phyloP scores from a whole-genome alignment of 768 basidiomycete species.

The Nidularia sp. region DNA sequence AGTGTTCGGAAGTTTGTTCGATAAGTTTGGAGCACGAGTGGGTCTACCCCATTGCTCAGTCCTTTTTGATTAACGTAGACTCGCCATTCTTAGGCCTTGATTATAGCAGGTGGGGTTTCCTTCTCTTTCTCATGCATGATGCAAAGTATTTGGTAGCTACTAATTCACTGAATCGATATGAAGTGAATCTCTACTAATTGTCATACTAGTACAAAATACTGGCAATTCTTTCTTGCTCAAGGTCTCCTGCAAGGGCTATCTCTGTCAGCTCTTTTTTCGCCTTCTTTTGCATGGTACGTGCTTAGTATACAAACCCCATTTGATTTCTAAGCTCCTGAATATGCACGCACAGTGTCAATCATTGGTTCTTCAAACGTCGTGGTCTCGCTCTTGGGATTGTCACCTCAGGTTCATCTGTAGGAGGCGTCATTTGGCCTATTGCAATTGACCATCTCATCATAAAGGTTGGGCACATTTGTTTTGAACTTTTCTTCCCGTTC shows the following conservation, averaged over 20 bases:
- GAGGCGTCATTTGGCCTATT: slow-evolving; percentile 13
- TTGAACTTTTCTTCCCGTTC: not conserved
- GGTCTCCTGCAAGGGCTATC: slow-evolving; percentile 46
- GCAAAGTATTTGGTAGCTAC: not conserved
- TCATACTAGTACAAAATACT: slow-evolving; percentile 27
- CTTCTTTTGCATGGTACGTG: slow-evolving; percentile 5
- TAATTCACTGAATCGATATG: too few relatives aligned
- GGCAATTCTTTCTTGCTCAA: slow-evolving; percentile 57
- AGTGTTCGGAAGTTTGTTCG: slow-evolving; percentile 10
- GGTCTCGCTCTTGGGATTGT: slow-evolving; percentile 12
- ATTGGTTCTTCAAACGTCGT: slow-evolving; percentile 13
- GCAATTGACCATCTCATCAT: slow-evolving; percentile 9
- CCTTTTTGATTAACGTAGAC: not conserved
- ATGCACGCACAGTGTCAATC: slow-evolving; percentile 4
- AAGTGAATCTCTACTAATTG: not conserved
- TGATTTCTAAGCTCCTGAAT: not conserved
- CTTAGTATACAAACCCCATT: not conserved
- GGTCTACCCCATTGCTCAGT: not conserved
- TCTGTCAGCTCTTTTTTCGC: slow-evolving; percentile 11
- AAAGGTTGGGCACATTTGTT: not conserved
- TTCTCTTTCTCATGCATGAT: not conserved
- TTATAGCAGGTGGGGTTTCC: not conserved
- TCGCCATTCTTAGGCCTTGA: not conserved
- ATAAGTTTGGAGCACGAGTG: slow-evolving; percentile 10
- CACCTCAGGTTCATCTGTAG: slow-evolving; percentile 12